Conservation (phyloP, 805 yeast species). For the Ogataea naganishii region DNA sequence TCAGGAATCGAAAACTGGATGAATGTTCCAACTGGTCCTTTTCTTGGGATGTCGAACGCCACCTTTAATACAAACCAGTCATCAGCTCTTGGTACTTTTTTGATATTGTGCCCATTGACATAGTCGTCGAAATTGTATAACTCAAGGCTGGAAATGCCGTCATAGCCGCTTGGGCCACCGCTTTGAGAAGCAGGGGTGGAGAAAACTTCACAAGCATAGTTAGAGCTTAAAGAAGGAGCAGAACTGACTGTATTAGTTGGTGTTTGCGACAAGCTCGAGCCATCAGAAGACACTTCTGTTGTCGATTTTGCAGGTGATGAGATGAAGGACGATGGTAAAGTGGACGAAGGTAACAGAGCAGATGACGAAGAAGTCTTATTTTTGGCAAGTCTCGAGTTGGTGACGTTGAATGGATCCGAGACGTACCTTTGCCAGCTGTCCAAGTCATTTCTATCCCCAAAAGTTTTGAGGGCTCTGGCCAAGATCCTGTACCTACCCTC, state of each 20-base stretch:
- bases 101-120: not conserved
- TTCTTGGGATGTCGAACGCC: not conserved
- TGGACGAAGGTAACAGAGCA: not conserved
- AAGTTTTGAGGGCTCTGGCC: constrained; percentile 5
- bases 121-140: constrained; percentile 1
- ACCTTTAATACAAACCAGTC: constrained; percentile 1
- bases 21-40: not conserved
- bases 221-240: not conserved
- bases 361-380: not conserved
- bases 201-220: not conserved
- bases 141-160: not conserved
- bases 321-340: not conserved
- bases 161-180: not conserved
- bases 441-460: constrained; percentile 5
- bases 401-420: constrained; percentile 4
- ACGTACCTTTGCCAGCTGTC: constrained; percentile 8
- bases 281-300: not conserved
- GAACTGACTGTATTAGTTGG: too few species aligned
- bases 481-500: constrained; percentile 6
- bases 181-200: constrained; percentile 1
- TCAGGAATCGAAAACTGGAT: constrained; percentile 2
- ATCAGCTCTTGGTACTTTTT: not conserved
- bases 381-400: not conserved
- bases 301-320: not conserved
- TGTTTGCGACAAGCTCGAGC: too few species aligned